Conservation (phyloP, 75 land plant genomes). For the Pinus tabuliformis region DNA sequence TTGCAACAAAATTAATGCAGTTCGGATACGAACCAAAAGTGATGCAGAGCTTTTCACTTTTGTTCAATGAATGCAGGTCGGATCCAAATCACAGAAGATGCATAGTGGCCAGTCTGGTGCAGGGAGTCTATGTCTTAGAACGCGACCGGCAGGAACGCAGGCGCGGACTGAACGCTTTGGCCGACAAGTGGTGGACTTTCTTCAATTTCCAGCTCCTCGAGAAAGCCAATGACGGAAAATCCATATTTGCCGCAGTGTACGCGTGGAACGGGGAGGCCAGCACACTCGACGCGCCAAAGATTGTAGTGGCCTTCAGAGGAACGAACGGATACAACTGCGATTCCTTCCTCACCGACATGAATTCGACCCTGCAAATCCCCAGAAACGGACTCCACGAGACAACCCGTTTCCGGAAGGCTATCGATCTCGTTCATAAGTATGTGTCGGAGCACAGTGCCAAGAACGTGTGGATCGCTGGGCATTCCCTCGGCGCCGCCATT, state of each 20-base stretch:
- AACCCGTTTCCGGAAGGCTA: constrained; percentile 40
- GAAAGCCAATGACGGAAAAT: constrained; percentile 32
- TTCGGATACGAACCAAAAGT: too few species aligned
- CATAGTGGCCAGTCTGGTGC: constrained; percentile 56
- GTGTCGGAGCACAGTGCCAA: constrained; percentile 1
- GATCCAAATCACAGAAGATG: constrained; percentile 44
- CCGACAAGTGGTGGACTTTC: constrained; percentile 69
- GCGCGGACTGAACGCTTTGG: constrained; percentile 21
- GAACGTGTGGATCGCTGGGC: constrained; percentile 60
- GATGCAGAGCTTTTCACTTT: too few species aligned
- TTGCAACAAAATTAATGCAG: too few species aligned
- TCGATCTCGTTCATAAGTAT: constrained; percentile 12
- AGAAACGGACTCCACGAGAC: constrained; percentile 43
- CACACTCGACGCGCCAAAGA: constrained; percentile 13
- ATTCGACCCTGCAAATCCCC: constrained; percentile 26
- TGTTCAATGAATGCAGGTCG: constrained; percentile 17
- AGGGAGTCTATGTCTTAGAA: constrained; percentile 55
- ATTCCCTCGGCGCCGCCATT: constrained; percentile 70
- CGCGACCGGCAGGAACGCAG: constrained; percentile 50
- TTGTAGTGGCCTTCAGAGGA: constrained; percentile 69
- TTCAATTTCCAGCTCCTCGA: constrained; percentile 37
- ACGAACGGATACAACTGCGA: constrained; percentile 27
- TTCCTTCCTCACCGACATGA: constrained; percentile 28
- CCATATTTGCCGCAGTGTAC: constrained; percentile 57
- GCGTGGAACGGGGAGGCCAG: constrained; percentile 14